Evolutionary conservation across 1,139 yeast genomes (phyloP).

Genomic region (Geotrichum europaeum): DNA sequence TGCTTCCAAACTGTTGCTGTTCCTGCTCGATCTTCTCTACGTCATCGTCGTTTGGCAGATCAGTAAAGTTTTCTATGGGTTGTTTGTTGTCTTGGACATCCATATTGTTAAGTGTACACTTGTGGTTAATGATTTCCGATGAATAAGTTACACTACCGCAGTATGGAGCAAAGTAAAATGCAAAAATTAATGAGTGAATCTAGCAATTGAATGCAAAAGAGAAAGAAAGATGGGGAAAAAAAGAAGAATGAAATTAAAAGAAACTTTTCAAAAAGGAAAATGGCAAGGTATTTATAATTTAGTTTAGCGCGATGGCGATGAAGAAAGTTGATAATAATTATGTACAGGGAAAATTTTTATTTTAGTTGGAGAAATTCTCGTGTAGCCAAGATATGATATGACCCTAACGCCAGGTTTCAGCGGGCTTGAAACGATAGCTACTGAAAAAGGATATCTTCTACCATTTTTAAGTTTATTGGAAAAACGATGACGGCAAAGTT

Average conservation of each 20-base stretch:
- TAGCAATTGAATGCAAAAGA: not conserved
- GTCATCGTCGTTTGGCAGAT: not conserved
- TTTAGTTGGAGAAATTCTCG: too few relatives aligned
- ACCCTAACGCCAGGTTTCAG: too few relatives aligned
- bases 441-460: too few relatives aligned
- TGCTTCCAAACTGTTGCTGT: slow-evolving; percentile 22
- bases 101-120: not conserved
- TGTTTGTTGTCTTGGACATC: not conserved
- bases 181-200: not conserved
- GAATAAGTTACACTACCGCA: not conserved
- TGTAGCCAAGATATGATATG: too few relatives aligned
- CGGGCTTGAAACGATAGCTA: too few relatives aligned
- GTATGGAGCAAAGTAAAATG: not conserved
- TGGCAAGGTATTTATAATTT: not conserved
- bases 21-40: not conserved
- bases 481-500: too few relatives aligned
- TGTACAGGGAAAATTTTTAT: too few relatives aligned
- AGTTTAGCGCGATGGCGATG: not conserved
- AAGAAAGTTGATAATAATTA: not conserved
- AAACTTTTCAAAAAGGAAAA: not conserved
- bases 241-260: not conserved
- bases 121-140: not conserved
- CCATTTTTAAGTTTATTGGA: too few relatives aligned
- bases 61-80: not conserved
- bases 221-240: not conserved